A percentile compares a stretch with the other conserved stretches of the same genome.
These are phyloP conservation scores for Ophiostoma australiae DNA, from an alignment of 2,329 filamentous ascomycete species.

Conservation along the genomic window DNA sequence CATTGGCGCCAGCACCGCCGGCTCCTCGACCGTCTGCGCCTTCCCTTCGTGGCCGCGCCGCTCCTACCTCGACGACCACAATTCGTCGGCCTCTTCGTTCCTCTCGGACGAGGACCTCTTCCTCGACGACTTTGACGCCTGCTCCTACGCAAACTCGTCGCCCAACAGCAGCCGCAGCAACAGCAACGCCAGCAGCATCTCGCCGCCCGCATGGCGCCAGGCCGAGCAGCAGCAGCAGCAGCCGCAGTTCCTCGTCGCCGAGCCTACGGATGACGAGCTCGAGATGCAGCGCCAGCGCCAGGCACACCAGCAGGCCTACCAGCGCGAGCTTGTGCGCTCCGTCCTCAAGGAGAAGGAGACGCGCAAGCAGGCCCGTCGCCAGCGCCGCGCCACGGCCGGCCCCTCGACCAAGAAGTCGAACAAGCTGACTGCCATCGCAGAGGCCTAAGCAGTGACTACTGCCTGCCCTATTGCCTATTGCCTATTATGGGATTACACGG, in stretches of 20 bases:
- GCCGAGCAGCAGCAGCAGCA: not conserved
- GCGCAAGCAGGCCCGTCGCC: constrained; percentile 41
- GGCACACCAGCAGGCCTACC: constrained; percentile 47
- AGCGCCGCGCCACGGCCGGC: constrained; percentile 25
- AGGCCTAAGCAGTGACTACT: constrained; percentile 31
- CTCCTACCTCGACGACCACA: constrained; percentile 41
- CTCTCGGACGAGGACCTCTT: constrained; percentile 62
- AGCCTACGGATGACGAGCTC: constrained; percentile 44
- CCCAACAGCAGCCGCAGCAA: constrained; percentile 37
- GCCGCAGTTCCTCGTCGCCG: constrained; percentile 26
- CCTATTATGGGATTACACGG: too few species aligned
- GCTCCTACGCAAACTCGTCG: constrained; percentile 31
- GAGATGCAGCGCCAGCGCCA: constrained; percentile 49
- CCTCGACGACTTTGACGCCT: constrained; percentile 44
- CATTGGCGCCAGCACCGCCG: constrained; percentile 40
- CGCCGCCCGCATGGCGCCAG: constrained; percentile 32
- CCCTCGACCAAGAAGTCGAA: constrained; percentile 43
- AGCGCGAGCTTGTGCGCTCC: constrained; percentile 50
- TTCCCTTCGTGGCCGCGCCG: constrained; percentile 57
- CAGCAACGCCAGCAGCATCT: constrained; percentile 44
- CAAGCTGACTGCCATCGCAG: constrained; percentile 53
- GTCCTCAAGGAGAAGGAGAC: constrained; percentile 53
- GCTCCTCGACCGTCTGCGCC: constrained; percentile 41
- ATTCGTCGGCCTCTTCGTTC: constrained; percentile 43
- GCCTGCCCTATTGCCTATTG: too few species aligned